Base-by-base conservation (phyloP, 257 asterid genomes). In the Salvia hispanica region DNA sequence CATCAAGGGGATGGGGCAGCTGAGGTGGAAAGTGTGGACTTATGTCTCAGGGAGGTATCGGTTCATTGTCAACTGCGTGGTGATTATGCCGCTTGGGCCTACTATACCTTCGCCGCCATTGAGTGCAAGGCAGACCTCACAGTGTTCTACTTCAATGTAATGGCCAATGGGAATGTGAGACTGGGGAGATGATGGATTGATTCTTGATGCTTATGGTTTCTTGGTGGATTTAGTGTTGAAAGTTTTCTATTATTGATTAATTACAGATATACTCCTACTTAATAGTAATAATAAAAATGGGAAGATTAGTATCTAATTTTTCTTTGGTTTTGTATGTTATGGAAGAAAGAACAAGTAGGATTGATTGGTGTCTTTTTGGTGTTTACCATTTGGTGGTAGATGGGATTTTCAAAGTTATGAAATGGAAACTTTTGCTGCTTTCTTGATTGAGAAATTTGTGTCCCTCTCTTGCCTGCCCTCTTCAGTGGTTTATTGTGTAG, bases 21-120 rank as follows among this genome's bases (percentile, higher is more conserved):
- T 94, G 0, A 77, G 96, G 51, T 91, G 97, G 99, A 94, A 86
- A 76, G 93, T 94, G 15, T 95, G 96, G 12, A 85, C 81, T 58
- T 94, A 92, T 92, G 95, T 88, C 67, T 91, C 99, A 0, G 93
- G 99, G 7, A 88, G 88, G 82, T 85, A 94, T 12, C 78, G 96
- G 74, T 88, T 91, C 58, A 67, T 73, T n/a, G 90, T 88, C 0
- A 82, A 75, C 53, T 94, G 99, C 70, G 47, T 81, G 9, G 85
- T 90, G 4, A n/a, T 85, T 45, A 73, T 94, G 91, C 93, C 95
- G 1, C 70, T 86, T 52, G 95, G 88, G 9, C 39, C 39, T 5
- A 66, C 77, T 48, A 65, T 82, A 40, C 89, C 97, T 13, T 79
- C 89, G 3, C 93, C 80, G 4, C 97, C 96, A 0, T 51, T 85